Percentiles rank a stretch among this genome's conserved stretches.
phyloP scores from a whole-genome alignment of 139 green algal genomes.

The Auxenochlorella pyrenoidosa region DNA sequence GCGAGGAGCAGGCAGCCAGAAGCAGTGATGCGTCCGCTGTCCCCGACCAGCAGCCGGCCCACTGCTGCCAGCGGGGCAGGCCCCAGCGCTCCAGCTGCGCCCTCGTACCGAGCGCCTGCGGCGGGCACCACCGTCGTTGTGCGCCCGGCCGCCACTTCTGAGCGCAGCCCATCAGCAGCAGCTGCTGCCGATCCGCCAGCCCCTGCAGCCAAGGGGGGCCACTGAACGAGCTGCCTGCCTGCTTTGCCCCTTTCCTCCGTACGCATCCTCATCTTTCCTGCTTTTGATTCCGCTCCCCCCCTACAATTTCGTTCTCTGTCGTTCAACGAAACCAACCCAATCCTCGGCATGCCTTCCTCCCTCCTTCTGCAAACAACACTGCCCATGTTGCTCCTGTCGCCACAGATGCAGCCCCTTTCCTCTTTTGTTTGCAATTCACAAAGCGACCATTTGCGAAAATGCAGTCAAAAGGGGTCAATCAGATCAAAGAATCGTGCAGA shows the following conservation, averaged over 20 bases:
- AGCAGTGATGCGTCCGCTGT: constrained; percentile 20
- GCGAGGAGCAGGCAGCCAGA: neutral
- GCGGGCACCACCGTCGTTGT: constrained; percentile 4
- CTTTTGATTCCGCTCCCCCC: neutral
- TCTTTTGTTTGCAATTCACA: neutral
- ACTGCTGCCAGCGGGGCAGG: neutral
- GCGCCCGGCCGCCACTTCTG: neutral
- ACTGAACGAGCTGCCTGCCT: neutral
- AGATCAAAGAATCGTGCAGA: too few relatives aligned
- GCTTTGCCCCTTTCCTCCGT: neutral
- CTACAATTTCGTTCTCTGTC: neutral
- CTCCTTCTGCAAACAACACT: neutral
- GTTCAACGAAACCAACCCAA: neutral
- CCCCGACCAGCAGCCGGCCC: constrained; percentile 14
- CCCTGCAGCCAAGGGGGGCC: neutral
- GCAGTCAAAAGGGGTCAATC: too few relatives aligned
- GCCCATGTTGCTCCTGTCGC: neutral
- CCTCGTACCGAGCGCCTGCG: neutral
- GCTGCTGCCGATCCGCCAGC: too few relatives aligned
- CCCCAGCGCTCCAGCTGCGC: neutral
- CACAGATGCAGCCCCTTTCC: neutral
- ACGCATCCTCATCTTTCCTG: neutral
- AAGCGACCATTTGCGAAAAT: too few relatives aligned
- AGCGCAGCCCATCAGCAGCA: neutral
- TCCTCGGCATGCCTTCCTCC: neutral